A percentile compares a stretch with the other conserved stretches of the same genome.
Evolutionary conservation across 2,329 filamentous ascomycete species (phyloP).

Genomic region (Emydomyces testavorans): DNA sequence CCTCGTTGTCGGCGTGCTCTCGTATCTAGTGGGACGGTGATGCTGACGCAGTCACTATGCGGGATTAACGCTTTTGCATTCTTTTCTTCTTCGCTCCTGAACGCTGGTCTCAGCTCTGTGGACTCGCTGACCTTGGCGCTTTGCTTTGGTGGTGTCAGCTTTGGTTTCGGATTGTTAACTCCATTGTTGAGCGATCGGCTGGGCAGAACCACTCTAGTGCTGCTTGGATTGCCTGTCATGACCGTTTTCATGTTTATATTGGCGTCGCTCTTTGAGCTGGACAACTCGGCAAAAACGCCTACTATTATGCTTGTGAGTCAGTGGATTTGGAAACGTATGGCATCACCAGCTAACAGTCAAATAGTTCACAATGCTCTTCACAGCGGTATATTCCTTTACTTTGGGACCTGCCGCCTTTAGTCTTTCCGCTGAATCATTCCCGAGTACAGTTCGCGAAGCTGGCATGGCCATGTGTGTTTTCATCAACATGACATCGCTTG

Average conservation of each 20-base stretch:
- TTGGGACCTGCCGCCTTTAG: constrained; percentile 10
- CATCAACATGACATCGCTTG: constrained; percentile 11
- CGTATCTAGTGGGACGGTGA: constrained; percentile 3
- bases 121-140: constrained; percentile 4
- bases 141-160: constrained; percentile 9
- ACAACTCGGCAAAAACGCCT: neutral
- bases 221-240: constrained; percentile 9
- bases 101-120: neutral
- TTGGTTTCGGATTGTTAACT: constrained; percentile 8
- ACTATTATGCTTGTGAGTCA: constrained; percentile 6
- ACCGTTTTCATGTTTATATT: constrained; percentile 11
- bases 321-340: neutral
- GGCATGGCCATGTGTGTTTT: constrained; percentile 11
- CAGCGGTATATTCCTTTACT: constrained; percentile 9
- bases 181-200: constrained; percentile 9
- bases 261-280: constrained; percentile 7
- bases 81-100: constrained; percentile 7
- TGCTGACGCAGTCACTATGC: constrained; percentile 9
- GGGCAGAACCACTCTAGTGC: constrained; percentile 6
- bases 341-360: neutral
- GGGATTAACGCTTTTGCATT: constrained; percentile 10
- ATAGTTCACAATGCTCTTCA: constrained; percentile 10
- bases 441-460: constrained; percentile 9
- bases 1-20: constrained; percentile 10
- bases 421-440: constrained; percentile 10